Percentiles rank a stretch among this genome's conserved stretches.
Conservation (phyloP, 1,284 basidiomycete genomes). For the Salmacisia buchloeana region DNA sequence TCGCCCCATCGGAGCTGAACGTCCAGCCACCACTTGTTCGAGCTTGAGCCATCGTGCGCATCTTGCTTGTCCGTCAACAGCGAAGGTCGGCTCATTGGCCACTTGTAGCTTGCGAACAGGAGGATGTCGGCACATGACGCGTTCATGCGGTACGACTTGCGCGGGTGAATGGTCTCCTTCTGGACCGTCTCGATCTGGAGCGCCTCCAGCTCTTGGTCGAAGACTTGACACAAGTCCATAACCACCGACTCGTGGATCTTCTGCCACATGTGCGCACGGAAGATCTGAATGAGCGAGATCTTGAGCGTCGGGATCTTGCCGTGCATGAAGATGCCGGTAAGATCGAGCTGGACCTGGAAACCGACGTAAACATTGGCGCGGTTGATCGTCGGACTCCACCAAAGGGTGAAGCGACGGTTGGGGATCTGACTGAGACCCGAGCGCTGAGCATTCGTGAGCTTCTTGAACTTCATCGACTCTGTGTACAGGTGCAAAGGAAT, state of each 20-base stretch:
- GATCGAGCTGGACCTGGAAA: constrained; percentile 97
- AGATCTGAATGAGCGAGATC: constrained; percentile 85
- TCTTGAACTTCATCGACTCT: constrained; percentile 79
- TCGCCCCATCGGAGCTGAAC: constrained; percentile 96
- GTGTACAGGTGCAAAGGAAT: constrained; percentile 59
- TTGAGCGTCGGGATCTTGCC: constrained; percentile 85
- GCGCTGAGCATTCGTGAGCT: constrained; percentile 83
- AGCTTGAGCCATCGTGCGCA: constrained; percentile 90
- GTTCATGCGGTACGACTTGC: constrained; percentile 99
- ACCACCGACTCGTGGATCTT: constrained; percentile 69
- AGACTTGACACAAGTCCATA: constrained; percentile 93
- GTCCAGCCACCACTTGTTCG: constrained; percentile 99
- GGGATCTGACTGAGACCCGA: constrained; percentile 97
- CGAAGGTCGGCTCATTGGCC: constrained; percentile 95
- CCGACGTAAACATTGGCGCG: constrained; percentile 98
- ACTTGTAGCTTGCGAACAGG: constrained; percentile 82
- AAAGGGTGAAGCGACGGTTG: constrained; percentile 98
- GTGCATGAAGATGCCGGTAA: constrained; percentile 81
- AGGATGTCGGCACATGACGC: constrained; percentile 88
- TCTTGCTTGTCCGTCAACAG: constrained; percentile 94
- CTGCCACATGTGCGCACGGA: constrained; percentile 99
- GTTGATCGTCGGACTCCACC: constrained; percentile 96
- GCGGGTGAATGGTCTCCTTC: constrained; percentile 96
- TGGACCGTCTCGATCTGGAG: constrained; percentile 98
- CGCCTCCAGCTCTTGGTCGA: constrained; percentile 97